These are phyloP conservation scores for Beauveria pseudobassiana DNA, from an alignment of 2,329 filamentous ascomycete genomes.

Conservation along the genomic window DNA sequence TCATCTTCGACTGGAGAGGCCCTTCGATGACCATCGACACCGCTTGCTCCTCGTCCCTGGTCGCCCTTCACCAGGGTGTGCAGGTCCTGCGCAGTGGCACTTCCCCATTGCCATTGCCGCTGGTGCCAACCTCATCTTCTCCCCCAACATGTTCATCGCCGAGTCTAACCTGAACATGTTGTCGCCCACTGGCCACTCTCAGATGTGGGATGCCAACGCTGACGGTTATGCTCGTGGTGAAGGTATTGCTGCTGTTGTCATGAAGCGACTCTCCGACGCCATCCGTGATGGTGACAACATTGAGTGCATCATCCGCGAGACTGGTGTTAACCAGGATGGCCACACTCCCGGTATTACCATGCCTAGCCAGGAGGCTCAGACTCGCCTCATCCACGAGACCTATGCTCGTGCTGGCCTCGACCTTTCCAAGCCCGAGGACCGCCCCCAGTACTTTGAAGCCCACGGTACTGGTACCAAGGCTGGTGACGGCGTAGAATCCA, in stretches of 20 bases:
- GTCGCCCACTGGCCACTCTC: slow-evolving; percentile 26
- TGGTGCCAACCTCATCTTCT: slow-evolving; percentile 18
- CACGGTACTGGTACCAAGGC: slow-evolving; percentile 24
- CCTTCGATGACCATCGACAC: slow-evolving; percentile 29
- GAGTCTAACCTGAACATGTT: slow-evolving; percentile 38
- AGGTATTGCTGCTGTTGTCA: slow-evolving; percentile 36
- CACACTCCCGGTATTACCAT: slow-evolving; percentile 47
- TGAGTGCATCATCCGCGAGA: slow-evolving; percentile 39
- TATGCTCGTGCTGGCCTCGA: slow-evolving; percentile 32
- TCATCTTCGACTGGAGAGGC: slow-evolving; percentile 28
- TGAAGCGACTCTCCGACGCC: slow-evolving; percentile 40
- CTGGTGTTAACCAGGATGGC: slow-evolving; percentile 46
- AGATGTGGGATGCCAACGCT: slow-evolving; percentile 35
- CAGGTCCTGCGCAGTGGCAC: slow-evolving; percentile 23
- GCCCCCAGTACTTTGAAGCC: slow-evolving; percentile 35
- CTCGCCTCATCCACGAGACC: slow-evolving; percentile 28
- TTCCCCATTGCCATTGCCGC: slow-evolving; percentile 34
- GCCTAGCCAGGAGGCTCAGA: slow-evolving; percentile 39
- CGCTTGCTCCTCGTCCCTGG: slow-evolving; percentile 27
- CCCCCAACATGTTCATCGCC: slow-evolving; percentile 16
- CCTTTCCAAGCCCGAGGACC: slow-evolving; percentile 19
- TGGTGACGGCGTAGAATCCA: slow-evolving; percentile 45
- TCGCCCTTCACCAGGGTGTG: slow-evolving; percentile 25
- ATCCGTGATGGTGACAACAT: slow-evolving; percentile 45
- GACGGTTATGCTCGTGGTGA: slow-evolving; percentile 48